Evolutionary conservation across 2,329 filamentous ascomycete genomes (phyloP).

Genomic region (Alternaria brassicicola): DNA sequence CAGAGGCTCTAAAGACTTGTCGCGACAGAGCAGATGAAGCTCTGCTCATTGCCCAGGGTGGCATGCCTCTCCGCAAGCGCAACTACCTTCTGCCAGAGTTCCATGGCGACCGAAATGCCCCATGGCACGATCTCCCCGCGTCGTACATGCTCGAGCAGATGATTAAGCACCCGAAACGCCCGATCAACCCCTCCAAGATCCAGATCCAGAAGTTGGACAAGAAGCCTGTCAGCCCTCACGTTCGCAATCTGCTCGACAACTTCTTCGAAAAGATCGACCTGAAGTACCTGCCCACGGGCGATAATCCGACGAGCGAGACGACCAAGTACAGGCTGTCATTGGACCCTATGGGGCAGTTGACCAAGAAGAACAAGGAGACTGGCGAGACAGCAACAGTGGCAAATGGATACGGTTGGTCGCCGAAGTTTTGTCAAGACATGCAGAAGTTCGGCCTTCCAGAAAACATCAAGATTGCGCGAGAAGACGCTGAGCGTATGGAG

Average conservation of each 20-base stretch:
- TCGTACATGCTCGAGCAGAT: conserved; percentile 81
- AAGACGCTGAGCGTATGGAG: conserved; percentile 27
- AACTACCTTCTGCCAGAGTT: conserved; percentile 73
- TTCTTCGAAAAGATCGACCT: conserved; percentile 66
- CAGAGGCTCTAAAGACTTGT: conserved; percentile 63
- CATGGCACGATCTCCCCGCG: conserved; percentile 83
- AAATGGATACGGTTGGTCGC: conserved; percentile 89
- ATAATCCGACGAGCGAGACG: conserved; percentile 41
- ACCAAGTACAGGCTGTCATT: conserved; percentile 58
- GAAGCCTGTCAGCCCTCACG: conserved; percentile 66
- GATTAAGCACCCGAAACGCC: conserved; percentile 73
- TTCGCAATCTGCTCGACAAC: conserved; percentile 73
- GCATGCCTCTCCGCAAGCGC: conserved; percentile 56
- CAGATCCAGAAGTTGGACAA: conserved; percentile 68
- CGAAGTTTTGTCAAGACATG: conserved; percentile 80
- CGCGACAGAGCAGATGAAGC: conserved; percentile 61
- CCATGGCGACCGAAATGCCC: conserved; percentile 74
- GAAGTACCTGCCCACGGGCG: conserved; percentile 56
- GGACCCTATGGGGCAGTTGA: conserved; percentile 75
- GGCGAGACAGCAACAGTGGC: conserved; percentile 69
- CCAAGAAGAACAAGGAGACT: conserved; percentile 69
- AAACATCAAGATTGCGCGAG: conserved; percentile 28
- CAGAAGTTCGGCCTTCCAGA: conserved; percentile 53
- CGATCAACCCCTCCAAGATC: conserved; percentile 74
- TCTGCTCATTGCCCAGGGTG: conserved; percentile 41